phyloP scores from a whole-genome alignment of 2,329 filamentous ascomycete genomes.

The Alternaria sp. region DNA sequence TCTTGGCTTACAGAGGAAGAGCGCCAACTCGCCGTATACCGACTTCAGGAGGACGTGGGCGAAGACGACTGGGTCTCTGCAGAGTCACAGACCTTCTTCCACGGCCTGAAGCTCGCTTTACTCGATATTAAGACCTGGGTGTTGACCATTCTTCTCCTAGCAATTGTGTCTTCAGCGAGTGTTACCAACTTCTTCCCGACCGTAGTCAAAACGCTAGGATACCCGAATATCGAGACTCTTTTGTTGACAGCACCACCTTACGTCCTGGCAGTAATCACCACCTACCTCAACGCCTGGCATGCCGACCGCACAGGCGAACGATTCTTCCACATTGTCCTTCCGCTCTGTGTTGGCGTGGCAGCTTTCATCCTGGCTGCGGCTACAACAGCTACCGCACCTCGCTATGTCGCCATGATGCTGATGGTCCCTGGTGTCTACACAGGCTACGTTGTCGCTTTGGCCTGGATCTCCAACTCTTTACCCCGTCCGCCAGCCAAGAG shows the following conservation, averaged over 20 bases:
- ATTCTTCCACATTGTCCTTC: constrained; percentile 71
- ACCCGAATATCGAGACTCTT: constrained; percentile 62
- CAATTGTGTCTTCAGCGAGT: constrained; percentile 52
- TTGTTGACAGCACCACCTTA: constrained; percentile 55
- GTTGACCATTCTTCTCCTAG: constrained; percentile 51
- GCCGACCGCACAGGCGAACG: constrained; percentile 76
- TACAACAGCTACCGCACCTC: constrained; percentile 66
- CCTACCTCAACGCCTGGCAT: constrained; percentile 72
- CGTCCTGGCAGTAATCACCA: constrained; percentile 65
- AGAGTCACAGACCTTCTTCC: constrained; percentile 50
- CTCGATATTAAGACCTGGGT: constrained; percentile 54
- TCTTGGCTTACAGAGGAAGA: constrained; percentile 53
- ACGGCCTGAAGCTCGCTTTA: constrained; percentile 53
- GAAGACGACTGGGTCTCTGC: constrained; percentile 52
- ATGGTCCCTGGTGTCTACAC: constrained; percentile 71
- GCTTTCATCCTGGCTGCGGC: constrained; percentile 74
- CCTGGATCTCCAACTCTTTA: constrained; percentile 80
- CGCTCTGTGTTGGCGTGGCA: constrained; percentile 67
- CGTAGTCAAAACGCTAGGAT: constrained; percentile 69
- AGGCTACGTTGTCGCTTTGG: constrained; percentile 68
- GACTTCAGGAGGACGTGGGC: constrained; percentile 52
- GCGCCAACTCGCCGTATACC: constrained; percentile 50
- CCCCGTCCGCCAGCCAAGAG: constrained; percentile 79
- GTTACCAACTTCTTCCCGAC: constrained; percentile 66
- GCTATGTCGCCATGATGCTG: constrained; percentile 76